Conservation (phyloP, 2,329 filamentous ascomycete species). For the Sclerotinia nivalis region DNA sequence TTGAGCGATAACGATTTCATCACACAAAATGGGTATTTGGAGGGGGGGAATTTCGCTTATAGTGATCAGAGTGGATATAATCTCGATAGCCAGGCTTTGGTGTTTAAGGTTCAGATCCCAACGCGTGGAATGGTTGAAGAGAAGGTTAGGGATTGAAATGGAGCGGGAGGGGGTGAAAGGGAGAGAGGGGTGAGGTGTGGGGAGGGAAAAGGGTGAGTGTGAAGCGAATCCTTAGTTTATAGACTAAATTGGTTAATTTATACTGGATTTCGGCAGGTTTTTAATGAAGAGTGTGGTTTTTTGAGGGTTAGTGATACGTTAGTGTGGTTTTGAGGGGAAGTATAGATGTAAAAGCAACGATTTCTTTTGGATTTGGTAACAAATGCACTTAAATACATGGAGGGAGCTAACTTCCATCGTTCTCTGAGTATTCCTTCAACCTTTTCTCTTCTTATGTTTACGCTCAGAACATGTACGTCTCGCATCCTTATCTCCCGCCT, state of each 20-base stretch:
- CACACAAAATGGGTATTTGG: conserved; percentile 63
- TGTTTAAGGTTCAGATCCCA: conserved; percentile 48
- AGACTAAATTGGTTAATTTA: neutral
- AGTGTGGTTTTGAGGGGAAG: neutral
- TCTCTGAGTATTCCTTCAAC: too few relatives aligned
- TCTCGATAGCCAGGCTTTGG: conserved; percentile 59
- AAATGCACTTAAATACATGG: neutral
- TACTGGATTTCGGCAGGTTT: neutral
- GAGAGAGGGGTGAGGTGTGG: too few relatives aligned
- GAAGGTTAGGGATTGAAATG: neutral
- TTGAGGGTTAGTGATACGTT: neutral
- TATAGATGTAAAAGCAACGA: neutral
- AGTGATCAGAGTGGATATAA: conserved; percentile 56
- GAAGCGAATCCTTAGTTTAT: neutral
- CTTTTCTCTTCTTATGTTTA: too few relatives aligned
- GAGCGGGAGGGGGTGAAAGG: neutral
- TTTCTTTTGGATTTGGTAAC: neutral
- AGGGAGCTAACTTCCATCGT: neutral
- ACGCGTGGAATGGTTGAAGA: neutral
- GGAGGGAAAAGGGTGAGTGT: neutral
- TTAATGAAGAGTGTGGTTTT: neutral
- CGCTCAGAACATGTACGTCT: too few relatives aligned
- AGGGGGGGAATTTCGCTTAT: conserved; percentile 55
- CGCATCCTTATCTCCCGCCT: too few relatives aligned
- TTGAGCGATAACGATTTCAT: conserved; percentile 76